phyloP scores from a whole-genome alignment of 768 basidiomycete species.

The Hirschioporus abietinus region DNA sequence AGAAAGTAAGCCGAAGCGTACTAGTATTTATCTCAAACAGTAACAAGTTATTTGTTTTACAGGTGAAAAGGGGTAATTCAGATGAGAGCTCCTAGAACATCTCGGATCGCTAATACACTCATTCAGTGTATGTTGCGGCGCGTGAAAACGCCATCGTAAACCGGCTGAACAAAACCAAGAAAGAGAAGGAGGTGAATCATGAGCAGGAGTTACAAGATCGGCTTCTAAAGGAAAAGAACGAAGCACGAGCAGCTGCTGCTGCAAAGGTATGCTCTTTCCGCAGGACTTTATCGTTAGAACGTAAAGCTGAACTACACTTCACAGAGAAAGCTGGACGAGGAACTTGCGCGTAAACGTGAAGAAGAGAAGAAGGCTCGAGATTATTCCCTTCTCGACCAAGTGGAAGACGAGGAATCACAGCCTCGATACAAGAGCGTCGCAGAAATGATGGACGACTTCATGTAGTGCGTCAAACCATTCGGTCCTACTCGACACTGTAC shows the following conservation, averaged over 20 bases:
- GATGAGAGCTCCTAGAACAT: not conserved
- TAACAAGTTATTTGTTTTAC: conserved; percentile 4
- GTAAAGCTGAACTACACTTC: not conserved
- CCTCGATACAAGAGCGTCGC: conserved; percentile 51
- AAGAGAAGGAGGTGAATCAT: conserved; percentile 80
- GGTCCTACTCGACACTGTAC: not conserved
- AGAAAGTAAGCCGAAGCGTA: conserved; percentile 46
- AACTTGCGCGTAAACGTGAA: conserved; percentile 69
- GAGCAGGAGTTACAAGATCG: conserved; percentile 84
- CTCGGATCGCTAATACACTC: not conserved
- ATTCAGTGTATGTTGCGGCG: conserved; percentile 64
- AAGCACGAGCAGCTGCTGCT: conserved; percentile 53
- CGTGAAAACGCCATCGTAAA: conserved; percentile 90
- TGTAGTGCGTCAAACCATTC: conserved; percentile 34
- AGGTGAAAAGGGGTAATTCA: conserved; percentile 74
- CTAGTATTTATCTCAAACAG: not conserved
- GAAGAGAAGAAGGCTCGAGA: conserved; percentile 89
- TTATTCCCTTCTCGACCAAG: conserved; percentile 57
- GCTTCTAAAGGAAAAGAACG: conserved; percentile 67
- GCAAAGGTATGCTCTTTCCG: conserved; percentile 58
- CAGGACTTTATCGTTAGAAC: not conserved
- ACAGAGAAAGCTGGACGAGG: conserved; percentile 39
- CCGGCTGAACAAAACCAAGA: conserved; percentile 89
- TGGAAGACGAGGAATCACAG: conserved; percentile 16
- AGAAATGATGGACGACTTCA: conserved; percentile 86